Conservation (phyloP, 2,329 filamentous ascomycete genomes). For the Tolypocladium nubicola region DNA sequence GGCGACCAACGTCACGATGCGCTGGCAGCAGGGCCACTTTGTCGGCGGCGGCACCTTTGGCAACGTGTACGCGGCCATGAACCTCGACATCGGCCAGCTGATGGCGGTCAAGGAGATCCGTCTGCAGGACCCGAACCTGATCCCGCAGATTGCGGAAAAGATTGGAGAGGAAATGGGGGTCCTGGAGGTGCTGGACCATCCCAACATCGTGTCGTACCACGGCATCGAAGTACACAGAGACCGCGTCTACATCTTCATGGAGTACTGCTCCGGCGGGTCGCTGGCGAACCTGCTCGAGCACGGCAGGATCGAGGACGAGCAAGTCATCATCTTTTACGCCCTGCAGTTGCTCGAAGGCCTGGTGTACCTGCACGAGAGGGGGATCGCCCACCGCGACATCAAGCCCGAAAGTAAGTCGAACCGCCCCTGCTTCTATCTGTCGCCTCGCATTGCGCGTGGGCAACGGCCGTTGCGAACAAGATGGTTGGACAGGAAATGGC, state of each 20-base stretch:
- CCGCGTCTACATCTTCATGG: conserved; percentile 99
- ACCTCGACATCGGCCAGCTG: conserved; percentile 86
- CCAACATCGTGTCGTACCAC: conserved; percentile 95
- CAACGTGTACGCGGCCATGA: conserved; percentile 94
- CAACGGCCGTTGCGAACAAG: background rate
- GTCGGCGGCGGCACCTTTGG: conserved; percentile 96
- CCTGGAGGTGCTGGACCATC: conserved; percentile 88
- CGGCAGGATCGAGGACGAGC: conserved; percentile 94
- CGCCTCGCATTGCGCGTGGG: background rate
- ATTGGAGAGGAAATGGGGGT: conserved; percentile 97
- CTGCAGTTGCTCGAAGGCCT: conserved; percentile 89
- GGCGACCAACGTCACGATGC: conserved; percentile 86
- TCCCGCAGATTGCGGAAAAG: conserved; percentile 85
- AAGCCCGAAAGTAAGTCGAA: conserved; percentile 78
- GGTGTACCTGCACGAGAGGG: conserved; percentile 82
- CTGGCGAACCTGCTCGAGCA: conserved; percentile 85
- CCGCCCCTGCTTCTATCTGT: background rate
- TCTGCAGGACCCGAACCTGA: conserved; percentile 89
- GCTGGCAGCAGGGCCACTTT: conserved; percentile 98
- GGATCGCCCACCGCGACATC: conserved; percentile 93
- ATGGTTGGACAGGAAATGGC: background rate
- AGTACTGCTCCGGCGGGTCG: conserved; percentile 94
- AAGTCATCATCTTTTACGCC: conserved; percentile 93
- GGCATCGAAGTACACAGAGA: conserved; percentile 97
- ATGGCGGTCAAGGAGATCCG: conserved; percentile 99